Evolutionary conservation across 179 eudicot genomes (phyloP).

Genomic region (Silene vulgaris): DNA sequence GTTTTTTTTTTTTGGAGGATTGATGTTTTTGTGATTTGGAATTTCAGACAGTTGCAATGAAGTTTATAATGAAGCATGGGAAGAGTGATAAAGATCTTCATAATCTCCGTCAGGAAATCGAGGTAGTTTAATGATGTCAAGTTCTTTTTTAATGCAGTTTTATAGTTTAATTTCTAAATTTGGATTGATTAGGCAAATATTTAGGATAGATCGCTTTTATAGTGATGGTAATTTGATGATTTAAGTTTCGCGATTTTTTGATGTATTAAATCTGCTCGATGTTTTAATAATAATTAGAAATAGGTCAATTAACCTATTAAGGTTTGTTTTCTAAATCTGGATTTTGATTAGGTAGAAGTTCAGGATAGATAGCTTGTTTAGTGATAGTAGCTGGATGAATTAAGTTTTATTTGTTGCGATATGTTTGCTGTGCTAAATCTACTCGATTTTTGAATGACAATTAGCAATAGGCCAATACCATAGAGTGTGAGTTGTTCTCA

Average conservation of each 20-base stretch:
- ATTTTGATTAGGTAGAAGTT: no score
- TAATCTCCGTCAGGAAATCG: slow-evolving; percentile 89
- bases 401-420: neutral
- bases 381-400: no score
- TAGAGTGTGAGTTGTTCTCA: no score
- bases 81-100: slow-evolving; percentile 93
- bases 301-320: no score
- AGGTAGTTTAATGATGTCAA: slow-evolving; percentile 39
- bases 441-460: no score
- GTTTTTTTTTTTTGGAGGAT: neutral
- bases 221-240: neutral
- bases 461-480: no score
- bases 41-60: slow-evolving; percentile 92
- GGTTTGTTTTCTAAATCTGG: no score
- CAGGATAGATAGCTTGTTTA: no score
- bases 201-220: neutral
- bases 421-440: neutral
- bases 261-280: no score
- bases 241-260: neutral
- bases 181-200: neutral
- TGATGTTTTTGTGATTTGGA: neutral
- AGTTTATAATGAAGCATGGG: slow-evolving; percentile 88
- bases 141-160: neutral
- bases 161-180: neutral
- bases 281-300: no score